phyloP scores from a whole-genome alignment of 768 basidiomycete genomes.

The Pleurotus tuoliensis region DNA sequence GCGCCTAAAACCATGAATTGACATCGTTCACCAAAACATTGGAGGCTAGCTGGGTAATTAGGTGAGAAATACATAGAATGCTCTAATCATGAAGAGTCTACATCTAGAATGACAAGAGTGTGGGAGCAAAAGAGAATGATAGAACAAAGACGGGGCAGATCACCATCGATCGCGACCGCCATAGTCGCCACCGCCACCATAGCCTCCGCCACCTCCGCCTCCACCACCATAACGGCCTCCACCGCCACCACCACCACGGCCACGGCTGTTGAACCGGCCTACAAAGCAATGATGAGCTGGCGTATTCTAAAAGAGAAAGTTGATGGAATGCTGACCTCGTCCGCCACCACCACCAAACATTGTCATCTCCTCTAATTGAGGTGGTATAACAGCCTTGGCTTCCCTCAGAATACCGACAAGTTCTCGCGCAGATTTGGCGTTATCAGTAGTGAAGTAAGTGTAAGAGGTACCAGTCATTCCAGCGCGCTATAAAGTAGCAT shows the following conservation, averaged over 20 bases:
- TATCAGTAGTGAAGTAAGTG: conserved; percentile 97
- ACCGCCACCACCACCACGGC: conserved; percentile 37
- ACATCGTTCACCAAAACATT: too few relatives aligned
- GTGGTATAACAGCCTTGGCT: conserved; percentile 81
- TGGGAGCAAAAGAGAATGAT: conserved; percentile 17
- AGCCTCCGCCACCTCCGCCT: conserved; percentile 38
- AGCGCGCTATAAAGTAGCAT: conserved; percentile 59
- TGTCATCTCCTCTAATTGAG: conserved; percentile 91
- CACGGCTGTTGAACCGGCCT: conserved; percentile 53
- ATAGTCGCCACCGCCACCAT: conserved; percentile 36
- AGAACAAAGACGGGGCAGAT: background rate
- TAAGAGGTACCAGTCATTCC: conserved; percentile 89
- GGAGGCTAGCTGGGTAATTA: background rate
- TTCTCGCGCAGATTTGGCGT: conserved; percentile 92
- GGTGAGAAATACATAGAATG: background rate
- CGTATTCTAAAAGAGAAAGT: background rate
- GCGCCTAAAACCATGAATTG: too few relatives aligned
- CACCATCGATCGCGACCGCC: conserved; percentile 38
- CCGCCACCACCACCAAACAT: conserved; percentile 83
- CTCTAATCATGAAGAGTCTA: conserved; percentile 1
- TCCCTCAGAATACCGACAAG: conserved; percentile 82
- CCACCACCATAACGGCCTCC: conserved; percentile 42
- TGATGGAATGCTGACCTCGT: conserved; percentile 36
- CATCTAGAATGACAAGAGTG: conserved; percentile 1
- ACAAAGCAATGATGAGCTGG: conserved; percentile 9